Conservation (phyloP, 768 basidiomycete genomes). For the Trametes gibbosa region DNA sequence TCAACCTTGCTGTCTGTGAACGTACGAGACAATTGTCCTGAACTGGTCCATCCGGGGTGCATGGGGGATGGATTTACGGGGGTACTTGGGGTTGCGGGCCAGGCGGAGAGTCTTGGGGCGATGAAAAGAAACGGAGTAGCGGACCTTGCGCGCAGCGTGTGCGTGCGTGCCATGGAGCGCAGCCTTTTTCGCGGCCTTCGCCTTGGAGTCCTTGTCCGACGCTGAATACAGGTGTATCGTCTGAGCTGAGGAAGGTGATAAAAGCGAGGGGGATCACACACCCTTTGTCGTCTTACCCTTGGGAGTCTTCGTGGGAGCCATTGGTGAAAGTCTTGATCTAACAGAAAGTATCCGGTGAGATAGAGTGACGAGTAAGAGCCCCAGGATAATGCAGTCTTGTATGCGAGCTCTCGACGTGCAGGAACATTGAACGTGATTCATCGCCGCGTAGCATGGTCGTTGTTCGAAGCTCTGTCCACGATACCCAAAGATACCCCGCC, state of each 20-base stretch:
- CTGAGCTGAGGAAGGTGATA: not conserved
- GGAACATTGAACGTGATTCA: not conserved
- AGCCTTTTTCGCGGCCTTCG: conserved; percentile 95
- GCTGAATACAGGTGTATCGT: conserved; percentile 11
- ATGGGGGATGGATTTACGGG: conserved; percentile 92
- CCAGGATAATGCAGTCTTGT: not conserved
- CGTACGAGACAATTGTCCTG: conserved; percentile 88
- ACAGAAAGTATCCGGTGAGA: not conserved
- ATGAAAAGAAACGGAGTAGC: conserved; percentile 89
- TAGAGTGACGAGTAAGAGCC: not conserved
- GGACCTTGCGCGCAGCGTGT: conserved; percentile 75
- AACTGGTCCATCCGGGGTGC: conserved; percentile 95
- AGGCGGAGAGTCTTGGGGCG: conserved; percentile 92
- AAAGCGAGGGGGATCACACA: conserved; percentile 27
- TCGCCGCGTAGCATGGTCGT: no score
- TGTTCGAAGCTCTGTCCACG: not conserved
- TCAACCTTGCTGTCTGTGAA: conserved; percentile 16
- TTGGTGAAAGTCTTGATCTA: conserved; percentile 30
- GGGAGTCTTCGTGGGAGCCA: conserved; percentile 68
- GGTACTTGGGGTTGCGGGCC: conserved; percentile 84
- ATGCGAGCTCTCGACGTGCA: conserved; percentile 1
- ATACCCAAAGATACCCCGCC: no score
- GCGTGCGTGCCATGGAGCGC: conserved; percentile 84
- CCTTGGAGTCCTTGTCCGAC: conserved; percentile 54
- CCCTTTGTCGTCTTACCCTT: conserved; percentile 58